phyloP scores from a whole-genome alignment of 768 basidiomycete genomes.

The Auriscalpium vulgare region DNA sequence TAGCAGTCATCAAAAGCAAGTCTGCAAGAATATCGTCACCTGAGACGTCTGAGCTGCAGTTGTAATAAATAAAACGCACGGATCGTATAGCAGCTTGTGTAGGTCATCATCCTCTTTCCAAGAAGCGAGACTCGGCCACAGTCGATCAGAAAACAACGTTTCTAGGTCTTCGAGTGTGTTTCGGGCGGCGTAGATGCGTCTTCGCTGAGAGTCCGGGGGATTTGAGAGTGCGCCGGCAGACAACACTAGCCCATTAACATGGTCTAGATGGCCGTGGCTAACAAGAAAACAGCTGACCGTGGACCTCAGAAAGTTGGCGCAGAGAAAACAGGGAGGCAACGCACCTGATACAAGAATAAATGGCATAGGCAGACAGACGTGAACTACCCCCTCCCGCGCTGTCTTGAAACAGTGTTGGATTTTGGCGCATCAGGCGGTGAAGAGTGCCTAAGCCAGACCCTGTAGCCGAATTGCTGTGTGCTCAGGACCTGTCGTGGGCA shows the following conservation, averaged over 20 bases:
- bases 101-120: slow-evolving; percentile 58
- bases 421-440: slow-evolving; percentile 38
- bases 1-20: slow-evolving; percentile 47
- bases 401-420: slow-evolving; percentile 10
- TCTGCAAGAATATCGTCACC: slow-evolving; percentile 22
- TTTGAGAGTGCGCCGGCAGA: slow-evolving; percentile 72
- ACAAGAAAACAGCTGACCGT: slow-evolving; percentile 66
- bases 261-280: slow-evolving; percentile 89
- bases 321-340: slow-evolving; percentile 7
- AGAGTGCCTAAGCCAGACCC: slow-evolving; percentile 87
- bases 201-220: slow-evolving; percentile 26
- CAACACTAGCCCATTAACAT: slow-evolving; percentile 75
- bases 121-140: slow-evolving; percentile 83
- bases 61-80: slow-evolving; percentile 35
- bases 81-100: slow-evolving; percentile 52
- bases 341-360: slow-evolving; percentile 48
- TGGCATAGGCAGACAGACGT: slow-evolving; percentile 30
- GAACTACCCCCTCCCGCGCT: neutral
- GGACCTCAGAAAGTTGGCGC: no score
- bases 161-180: slow-evolving; percentile 64
- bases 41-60: no score
- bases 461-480: slow-evolving; percentile 20
- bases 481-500: neutral
- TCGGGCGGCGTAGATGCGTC: slow-evolving; percentile 53
- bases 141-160: slow-evolving; percentile 62